These are phyloP conservation scores for Globisporangium rhizosaccharum DNA, from an alignment of 352 stramenopile species.

Conservation along the genomic window DNA sequence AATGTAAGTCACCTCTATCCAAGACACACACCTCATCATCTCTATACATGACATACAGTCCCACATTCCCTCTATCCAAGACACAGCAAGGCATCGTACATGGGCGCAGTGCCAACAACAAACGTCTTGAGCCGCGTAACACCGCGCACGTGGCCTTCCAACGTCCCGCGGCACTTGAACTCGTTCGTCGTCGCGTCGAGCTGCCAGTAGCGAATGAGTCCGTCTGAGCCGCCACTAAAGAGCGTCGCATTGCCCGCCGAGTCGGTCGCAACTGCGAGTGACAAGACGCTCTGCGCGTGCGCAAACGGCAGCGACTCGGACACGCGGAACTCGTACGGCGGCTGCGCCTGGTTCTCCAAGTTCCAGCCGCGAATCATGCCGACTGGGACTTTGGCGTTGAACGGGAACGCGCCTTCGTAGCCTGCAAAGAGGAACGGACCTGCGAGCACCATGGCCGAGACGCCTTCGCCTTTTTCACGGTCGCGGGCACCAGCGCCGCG, in stretches of 20 bases:
- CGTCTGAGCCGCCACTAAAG: conserved; percentile 71
- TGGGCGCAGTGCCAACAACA: conserved; percentile 50
- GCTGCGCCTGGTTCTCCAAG: conserved; percentile 58
- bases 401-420: conserved; percentile 63
- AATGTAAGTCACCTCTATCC: not conserved
- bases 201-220: conserved; percentile 79
- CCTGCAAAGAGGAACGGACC: conserved; percentile 77
- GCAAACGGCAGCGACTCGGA: conserved; percentile 71
- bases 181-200: conserved; percentile 56
- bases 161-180: conserved; percentile 71
- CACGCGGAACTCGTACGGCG: conserved; percentile 57
- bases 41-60: no score
- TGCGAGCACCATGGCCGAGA: conserved; percentile 62
- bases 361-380: conserved; percentile 83
- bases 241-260: conserved; percentile 57
- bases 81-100: conserved; percentile 21
- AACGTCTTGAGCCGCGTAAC: conserved; percentile 84
- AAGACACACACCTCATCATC: no score
- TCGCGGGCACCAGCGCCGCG: conserved; percentile 7
- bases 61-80: not conserved
- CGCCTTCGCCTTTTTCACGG: conserved; percentile 39
- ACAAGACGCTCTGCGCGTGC: conserved; percentile 68
- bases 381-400: conserved; percentile 48
- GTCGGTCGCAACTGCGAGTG: conserved; percentile 69
- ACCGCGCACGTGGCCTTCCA: conserved; percentile 75